These are phyloP conservation scores for Rubus parviflorus DNA, from an alignment of 306 rosid species.

Conservation along the genomic window DNA sequence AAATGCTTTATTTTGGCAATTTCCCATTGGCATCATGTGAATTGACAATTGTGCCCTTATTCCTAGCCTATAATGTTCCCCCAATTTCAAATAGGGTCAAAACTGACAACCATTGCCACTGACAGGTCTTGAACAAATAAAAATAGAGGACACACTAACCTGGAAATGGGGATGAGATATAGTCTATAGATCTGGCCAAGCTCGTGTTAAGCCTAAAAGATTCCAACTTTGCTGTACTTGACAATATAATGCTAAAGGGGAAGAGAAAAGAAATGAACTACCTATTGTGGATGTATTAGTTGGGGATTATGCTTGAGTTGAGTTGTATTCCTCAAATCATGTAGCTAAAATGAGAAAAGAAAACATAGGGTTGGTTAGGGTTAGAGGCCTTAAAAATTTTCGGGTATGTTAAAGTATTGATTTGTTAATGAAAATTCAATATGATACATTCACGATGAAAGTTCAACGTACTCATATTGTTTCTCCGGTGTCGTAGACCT, in stretches of 20 bases:
- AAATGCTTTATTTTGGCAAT: neutral
- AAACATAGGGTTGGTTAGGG: neutral
- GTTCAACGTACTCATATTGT: no score
- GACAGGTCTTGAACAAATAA: neutral
- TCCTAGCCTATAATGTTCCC: neutral
- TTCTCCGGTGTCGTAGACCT: no score
- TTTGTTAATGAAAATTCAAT: no score
- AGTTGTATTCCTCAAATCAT: neutral
- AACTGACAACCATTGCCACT: conserved; percentile 1
- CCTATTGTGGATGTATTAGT: no score
- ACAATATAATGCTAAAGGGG: neutral
- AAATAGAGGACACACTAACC: neutral
- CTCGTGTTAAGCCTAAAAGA: neutral
- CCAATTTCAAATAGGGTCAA: neutral
- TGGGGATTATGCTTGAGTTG: neutral
- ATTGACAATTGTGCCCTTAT: neutral
- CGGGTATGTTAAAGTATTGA: neutral
- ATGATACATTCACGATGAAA: no score
- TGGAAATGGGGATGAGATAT: neutral
- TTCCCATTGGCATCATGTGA: neutral
- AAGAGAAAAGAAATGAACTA: neutral
- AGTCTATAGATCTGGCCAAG: neutral
- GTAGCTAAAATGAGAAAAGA: neutral
- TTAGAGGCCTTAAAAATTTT: neutral
- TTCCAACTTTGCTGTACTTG: conserved; percentile 7